Conservation (phyloP, 495 filamentous ascomycete species). For the Lasiosphaeria hispida region DNA sequence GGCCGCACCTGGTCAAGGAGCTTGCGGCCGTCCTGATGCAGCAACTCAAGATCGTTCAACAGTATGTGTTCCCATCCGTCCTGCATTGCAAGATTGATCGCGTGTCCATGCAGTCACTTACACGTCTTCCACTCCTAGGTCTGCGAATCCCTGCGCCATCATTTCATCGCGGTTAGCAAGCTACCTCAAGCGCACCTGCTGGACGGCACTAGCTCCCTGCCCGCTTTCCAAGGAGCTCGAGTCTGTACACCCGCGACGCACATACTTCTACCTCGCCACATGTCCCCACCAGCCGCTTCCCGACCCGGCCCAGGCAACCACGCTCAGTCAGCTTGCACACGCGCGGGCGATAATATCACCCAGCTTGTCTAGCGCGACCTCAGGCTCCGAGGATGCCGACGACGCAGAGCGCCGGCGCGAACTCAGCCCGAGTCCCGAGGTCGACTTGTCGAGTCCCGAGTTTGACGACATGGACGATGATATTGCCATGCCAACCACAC, state of each 20-base stretch:
- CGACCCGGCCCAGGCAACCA: conserved; percentile 52
- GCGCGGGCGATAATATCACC: conserved; percentile 70
- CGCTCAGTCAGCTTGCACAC: conserved; percentile 41
- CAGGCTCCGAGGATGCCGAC: conserved; percentile 65
- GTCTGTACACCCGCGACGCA: conserved; percentile 86
- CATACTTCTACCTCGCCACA: conserved; percentile 93
- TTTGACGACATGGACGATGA: conserved; percentile 72
- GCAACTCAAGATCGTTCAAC: conserved; percentile 80
- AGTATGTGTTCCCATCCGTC: conserved; percentile 58
- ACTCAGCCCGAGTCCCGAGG: conserved; percentile 85
- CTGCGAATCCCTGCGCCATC: conserved; percentile 91
- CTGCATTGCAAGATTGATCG: not conserved
- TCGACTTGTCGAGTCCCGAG: conserved; percentile 85
- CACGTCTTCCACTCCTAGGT: conserved; percentile 54
- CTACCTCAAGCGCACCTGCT: conserved; percentile 81
- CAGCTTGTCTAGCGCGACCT: conserved; percentile 72
- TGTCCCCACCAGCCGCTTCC: conserved; percentile 79
- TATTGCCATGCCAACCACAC: conserved; percentile 52
- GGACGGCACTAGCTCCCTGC: conserved; percentile 78
- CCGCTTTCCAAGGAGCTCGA: conserved; percentile 91
- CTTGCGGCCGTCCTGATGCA: conserved; percentile 76
- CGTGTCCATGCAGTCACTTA: not conserved
- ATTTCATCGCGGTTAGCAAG: conserved; percentile 86
- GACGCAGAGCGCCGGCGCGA: conserved; percentile 64
- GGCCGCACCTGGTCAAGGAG: conserved; percentile 92